Conservation (phyloP, 2,329 filamentous ascomycete genomes). For the Phialophora tarda region DNA sequence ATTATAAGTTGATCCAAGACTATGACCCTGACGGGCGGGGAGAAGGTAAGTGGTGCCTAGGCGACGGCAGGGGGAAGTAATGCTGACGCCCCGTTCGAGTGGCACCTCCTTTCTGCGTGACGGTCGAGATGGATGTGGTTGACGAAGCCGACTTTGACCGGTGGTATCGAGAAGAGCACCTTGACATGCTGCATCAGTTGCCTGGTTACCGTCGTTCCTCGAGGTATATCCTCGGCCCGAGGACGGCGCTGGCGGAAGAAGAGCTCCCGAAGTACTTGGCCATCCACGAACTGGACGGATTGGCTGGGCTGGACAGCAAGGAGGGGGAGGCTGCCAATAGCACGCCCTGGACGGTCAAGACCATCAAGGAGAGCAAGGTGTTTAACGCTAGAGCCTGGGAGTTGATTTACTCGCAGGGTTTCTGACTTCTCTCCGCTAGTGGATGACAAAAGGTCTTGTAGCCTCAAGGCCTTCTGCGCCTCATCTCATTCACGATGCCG, state of each 20-base stretch:
- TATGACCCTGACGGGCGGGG: slow-evolving; percentile 63
- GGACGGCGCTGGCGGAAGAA: slow-evolving; percentile 46
- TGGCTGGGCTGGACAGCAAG: slow-evolving; percentile 63
- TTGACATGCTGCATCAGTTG: slow-evolving; percentile 71
- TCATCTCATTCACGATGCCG: slow-evolving; percentile 11
- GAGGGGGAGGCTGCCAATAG: slow-evolving; percentile 29
- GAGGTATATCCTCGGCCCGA: slow-evolving; percentile 67
- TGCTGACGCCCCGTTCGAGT: slow-evolving; percentile 44
- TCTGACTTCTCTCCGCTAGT: slow-evolving; percentile 10
- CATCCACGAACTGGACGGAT: slow-evolving; percentile 73
- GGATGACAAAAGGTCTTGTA: background rate
- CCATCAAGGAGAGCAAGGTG: slow-evolving; percentile 28
- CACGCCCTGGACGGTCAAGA: slow-evolving; percentile 31
- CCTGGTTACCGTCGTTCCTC: slow-evolving; percentile 80
- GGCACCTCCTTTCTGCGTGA: slow-evolving; percentile 66
- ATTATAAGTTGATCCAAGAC: slow-evolving; percentile 68
- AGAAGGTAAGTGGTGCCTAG: slow-evolving; percentile 41
- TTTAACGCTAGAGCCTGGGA: slow-evolving; percentile 30
- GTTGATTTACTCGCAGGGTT: slow-evolving; percentile 25
- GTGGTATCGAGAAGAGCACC: slow-evolving; percentile 79
- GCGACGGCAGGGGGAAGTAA: background rate
- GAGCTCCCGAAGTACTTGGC: slow-evolving; percentile 62
- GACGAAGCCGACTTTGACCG: slow-evolving; percentile 63
- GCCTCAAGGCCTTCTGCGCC: background rate
- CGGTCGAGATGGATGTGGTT: slow-evolving; percentile 63